A percentile compares a stretch with the other conserved stretches of the same genome.
These are phyloP conservation scores for Rheum nobile DNA, from an alignment of 148 eudicot species.

Conservation along the genomic window DNA sequence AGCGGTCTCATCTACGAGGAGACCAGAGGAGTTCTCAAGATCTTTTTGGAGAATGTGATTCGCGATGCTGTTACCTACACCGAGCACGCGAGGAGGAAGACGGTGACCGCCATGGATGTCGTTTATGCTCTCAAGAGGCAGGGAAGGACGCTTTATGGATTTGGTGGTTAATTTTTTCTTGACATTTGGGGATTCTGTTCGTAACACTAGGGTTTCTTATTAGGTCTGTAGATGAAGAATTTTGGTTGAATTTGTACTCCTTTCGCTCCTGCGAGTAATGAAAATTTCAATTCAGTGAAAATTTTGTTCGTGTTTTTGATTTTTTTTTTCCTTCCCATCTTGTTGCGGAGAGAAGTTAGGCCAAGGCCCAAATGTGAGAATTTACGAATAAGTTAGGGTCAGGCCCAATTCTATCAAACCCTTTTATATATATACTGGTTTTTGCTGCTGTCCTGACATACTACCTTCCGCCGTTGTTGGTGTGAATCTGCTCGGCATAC, in stretches of 20 bases:
- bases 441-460: no score
- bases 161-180: slow-evolving; percentile 22
- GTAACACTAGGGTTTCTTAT: neutral
- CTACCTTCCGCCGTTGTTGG: no score
- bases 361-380: no score
- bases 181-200: neutral
- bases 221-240: neutral
- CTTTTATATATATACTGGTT: no score
- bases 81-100: slow-evolving; percentile 35
- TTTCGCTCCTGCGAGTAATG: neutral
- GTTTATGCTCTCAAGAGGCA: slow-evolving; percentile 41
- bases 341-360: no score
- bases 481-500: no score
- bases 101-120: slow-evolving; percentile 40
- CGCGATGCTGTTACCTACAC: slow-evolving; percentile 36
- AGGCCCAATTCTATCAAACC: no score
- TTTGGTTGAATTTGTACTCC: neutral
- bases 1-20: slow-evolving; percentile 36
- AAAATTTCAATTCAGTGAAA: neutral
- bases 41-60: slow-evolving; percentile 32
- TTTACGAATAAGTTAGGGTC: no score
- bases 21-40: slow-evolving; percentile 33
- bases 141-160: slow-evolving; percentile 36
- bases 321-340: no score
- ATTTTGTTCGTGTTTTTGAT: no score